Evolutionary conservation across 73 alveolate species (phyloP), one percentile per base, ranked within the genome.

Genomic region (Stentor coeruleus): DNA sequence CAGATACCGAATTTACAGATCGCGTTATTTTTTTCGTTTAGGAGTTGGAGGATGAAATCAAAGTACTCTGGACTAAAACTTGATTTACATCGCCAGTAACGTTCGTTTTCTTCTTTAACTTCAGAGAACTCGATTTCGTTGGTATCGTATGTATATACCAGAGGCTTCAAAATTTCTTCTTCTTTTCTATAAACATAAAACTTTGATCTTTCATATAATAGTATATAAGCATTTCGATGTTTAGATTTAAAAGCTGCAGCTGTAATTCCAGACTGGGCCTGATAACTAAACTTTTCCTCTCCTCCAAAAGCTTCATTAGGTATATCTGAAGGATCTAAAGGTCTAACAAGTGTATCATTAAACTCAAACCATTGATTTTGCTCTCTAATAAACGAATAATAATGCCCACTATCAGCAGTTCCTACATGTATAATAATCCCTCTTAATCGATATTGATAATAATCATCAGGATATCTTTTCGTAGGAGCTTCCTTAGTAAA

Each of bases 381-480:
- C 39, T 75, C 83, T 6, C 93, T 86, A 58, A 96, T 92, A 88
- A 93, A 95, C 59, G 99, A 97, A 85, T 97, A 97, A 88, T 97
- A 97, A 84, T 97, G 99, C 30, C 99, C 99, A 72, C 96, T 85
- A 76, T 97, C 99, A 60, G 98, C 97, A 59, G 92, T 86, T n/a
- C 99, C 99, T 82, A 95, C 81, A 86, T 97, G 99, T 3, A 97
- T 98, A 0, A 96, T 98, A 3, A 96, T 91, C 31, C 99, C 98
- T 84, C 92, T 86, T 33, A 97, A 88, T 66, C 80, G 57, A 85
- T 94, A 97, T 76, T 96, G 88, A 89, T 91, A 95, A 60, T 93
- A 94, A 37, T 93, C 95, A n/a, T 77, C 37, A 31, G 94, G 96
- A 60, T 84, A 87, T 73, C 81, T 84, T 77, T 88, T 88, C 26